Evolutionary conservation across 2,329 filamentous ascomycete genomes (phyloP).

Genomic region (Beauveria varroae): DNA sequence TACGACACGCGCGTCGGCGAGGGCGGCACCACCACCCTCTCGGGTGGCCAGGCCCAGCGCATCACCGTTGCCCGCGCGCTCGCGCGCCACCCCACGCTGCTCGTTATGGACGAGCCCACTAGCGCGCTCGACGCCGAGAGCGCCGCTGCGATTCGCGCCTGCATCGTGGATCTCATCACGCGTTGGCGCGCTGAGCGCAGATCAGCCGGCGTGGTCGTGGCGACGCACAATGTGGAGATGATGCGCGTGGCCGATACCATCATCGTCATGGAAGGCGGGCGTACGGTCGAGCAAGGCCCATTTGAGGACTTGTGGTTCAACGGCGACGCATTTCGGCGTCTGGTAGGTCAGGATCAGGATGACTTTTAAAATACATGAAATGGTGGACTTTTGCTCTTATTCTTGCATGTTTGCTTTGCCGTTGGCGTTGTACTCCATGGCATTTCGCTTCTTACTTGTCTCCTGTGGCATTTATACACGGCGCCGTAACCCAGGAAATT

Average conservation of each 20-base stretch:
- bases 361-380: neutral
- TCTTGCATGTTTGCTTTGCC: neutral
- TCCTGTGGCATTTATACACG: too few relatives aligned
- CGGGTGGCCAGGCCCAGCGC: constrained; percentile 76
- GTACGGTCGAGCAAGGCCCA: constrained; percentile 58
- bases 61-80: constrained; percentile 76
- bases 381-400: neutral
- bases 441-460: too few relatives aligned
- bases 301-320: constrained; percentile 52
- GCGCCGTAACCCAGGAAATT: too few relatives aligned
- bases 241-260: constrained; percentile 73
- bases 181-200: constrained; percentile 15
- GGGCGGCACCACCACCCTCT: constrained; percentile 44
- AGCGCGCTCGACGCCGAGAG: constrained; percentile 67
- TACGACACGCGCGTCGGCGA: constrained; percentile 66
- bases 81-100: constrained; percentile 58
- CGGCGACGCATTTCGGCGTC: constrained; percentile 39
- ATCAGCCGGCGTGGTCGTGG: constrained; percentile 64
- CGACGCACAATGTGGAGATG: constrained; percentile 80
- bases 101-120: constrained; percentile 84
- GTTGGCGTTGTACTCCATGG: too few relatives aligned
- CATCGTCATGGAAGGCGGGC: constrained; percentile 61
- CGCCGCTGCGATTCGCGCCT: constrained; percentile 55
- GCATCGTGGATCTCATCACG: constrained; percentile 47
- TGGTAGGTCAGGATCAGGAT: constrained; percentile 29